A percentile compares a stretch with the other conserved stretches of the same genome.
Evolutionary conservation across 2,329 filamentous ascomycete species (phyloP).

Genomic region (Rhynchosporium graminicola): DNA sequence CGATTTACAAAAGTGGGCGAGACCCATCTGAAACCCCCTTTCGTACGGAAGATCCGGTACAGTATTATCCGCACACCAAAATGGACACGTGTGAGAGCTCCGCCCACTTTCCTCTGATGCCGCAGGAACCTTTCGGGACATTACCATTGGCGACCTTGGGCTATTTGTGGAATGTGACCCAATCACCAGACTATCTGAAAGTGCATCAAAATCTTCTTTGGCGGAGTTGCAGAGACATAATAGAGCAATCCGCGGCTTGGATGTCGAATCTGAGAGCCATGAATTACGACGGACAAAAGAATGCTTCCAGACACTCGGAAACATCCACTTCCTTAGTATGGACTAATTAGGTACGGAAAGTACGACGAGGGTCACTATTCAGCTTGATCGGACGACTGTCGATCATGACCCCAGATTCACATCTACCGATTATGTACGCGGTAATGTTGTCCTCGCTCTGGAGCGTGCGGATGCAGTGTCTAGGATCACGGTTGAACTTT

Average conservation of each 20-base stretch:
- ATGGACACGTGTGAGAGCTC: too few species aligned
- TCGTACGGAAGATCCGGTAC: too few species aligned
- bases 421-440: constrained; percentile 7
- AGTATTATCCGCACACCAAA: too few species aligned
- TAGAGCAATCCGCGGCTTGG: constrained; percentile 10
- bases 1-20: too few species aligned
- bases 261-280: constrained; percentile 5
- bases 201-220: constrained; percentile 3
- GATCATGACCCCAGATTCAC: neutral
- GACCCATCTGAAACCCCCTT: too few species aligned
- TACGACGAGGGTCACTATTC: constrained; percentile 5
- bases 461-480: constrained; percentile 12
- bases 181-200: constrained; percentile 1
- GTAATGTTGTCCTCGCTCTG: constrained; percentile 1
- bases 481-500: neutral
- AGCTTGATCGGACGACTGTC: neutral
- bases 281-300: neutral
- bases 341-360: neutral
- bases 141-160: neutral
- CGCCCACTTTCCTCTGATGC: too few species aligned
- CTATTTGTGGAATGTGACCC: neutral
- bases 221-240: neutral
- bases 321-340: neutral
- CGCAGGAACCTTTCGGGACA: too few species aligned
- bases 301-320: neutral